Conservation (phyloP, 129 eudicot species). For the Pittosporum tobira region DNA sequence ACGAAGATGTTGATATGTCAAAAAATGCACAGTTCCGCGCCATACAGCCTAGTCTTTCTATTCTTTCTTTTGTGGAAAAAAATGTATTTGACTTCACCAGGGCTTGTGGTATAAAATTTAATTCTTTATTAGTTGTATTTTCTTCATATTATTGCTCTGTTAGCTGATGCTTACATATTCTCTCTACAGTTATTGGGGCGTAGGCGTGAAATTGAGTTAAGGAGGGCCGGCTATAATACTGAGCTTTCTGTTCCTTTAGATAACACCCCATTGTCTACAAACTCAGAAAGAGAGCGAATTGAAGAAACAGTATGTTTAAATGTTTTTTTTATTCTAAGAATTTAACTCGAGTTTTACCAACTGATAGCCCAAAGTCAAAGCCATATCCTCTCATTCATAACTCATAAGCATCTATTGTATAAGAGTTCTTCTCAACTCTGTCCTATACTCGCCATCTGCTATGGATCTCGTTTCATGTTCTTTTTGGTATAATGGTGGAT, state of each 20-base stretch:
- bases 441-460: background rate
- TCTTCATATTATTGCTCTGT: background rate
- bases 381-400: background rate
- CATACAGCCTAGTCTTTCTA: constrained; percentile 63
- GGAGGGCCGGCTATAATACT: constrained; percentile 75
- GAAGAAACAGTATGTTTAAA: constrained; percentile 66
- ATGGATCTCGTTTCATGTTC: background rate
- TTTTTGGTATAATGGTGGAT: background rate
- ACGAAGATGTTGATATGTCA: constrained; percentile 46
- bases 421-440: background rate
- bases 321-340: background rate
- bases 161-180: constrained; percentile 10
- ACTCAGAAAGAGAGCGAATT: constrained; percentile 69
- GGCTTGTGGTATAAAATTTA: background rate
- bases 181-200: constrained; percentile 72
- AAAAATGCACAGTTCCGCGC: constrained; percentile 93
- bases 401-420: background rate
- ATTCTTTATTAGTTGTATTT: constrained; percentile 6
- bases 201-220: constrained; percentile 75
- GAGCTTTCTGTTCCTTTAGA: constrained; percentile 80
- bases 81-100: constrained; percentile 36
- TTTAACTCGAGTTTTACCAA: background rate
- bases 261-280: constrained; percentile 66
- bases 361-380: no score
- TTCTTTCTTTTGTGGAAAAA: constrained; percentile 76